Base-by-base conservation (phyloP, 2,329 filamentous ascomycete genomes). In the Ascochyta koolunga region DNA sequence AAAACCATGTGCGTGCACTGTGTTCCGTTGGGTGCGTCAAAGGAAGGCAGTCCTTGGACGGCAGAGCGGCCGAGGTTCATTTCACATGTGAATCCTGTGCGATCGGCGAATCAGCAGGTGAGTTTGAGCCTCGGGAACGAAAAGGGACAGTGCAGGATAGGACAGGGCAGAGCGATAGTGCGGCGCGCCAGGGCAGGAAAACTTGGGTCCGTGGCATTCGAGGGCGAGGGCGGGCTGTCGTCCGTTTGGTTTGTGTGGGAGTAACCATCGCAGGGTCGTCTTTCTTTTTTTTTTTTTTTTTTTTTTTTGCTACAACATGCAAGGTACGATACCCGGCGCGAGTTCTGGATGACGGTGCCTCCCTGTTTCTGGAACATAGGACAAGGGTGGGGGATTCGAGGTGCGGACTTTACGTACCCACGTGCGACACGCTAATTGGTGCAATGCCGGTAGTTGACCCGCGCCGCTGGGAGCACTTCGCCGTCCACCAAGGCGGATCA, bases 11-110 rank as follows among this genome's bases (percentile, higher is more conserved):
- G n/a, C n/a, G n/a, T n/a, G n/a, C n/a, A n/a, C n/a, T n/a, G n/a
- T n/a, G n/a, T n/a, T n/a, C n/a, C n/a, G n/a, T n/a, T n/a, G n/a
- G n/a, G n/a, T n/a, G n/a, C n/a, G n/a, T 41, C 22, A 11, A 31
- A 33, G 21, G 38, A 54, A 31, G 37, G 32, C 9, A 31, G 44
- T 44, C 42, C 47, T 43, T 45, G 45, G 36, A 48, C 33, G 31
- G 25, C 31, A 31, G 44, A 7, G 22, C 18, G 29, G 2, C 39
- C 27, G 45, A 41, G 51, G 35, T 21, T 24, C 1, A 45, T 15
- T 50, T 54, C 51, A 54, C 51, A 54, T 54, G 51, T 45, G 44
- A 54, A 54, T 50, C 40, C 19, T 45, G 16, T 37, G 8, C 18
- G 31, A n/a, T 18, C 18, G 21, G 16, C 51, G 45, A 54, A 54